These are phyloP conservation scores for Mycena sp. DNA, from an alignment of 1,284 basidiomycete genomes.

Conservation along the genomic window DNA sequence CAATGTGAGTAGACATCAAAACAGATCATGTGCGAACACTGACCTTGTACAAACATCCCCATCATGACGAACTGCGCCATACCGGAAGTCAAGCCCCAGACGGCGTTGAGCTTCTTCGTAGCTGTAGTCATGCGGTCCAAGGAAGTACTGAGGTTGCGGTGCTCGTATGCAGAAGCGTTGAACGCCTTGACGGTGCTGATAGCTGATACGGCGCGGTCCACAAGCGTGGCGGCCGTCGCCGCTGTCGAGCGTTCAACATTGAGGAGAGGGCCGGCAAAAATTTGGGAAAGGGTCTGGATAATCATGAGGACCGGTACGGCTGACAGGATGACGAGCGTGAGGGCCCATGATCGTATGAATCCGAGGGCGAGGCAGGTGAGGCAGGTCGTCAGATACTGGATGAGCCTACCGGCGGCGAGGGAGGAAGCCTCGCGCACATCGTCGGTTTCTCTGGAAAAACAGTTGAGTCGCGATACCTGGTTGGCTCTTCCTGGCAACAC, in stretches of 20 bases:
- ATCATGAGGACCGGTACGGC: slow-evolving; percentile 87
- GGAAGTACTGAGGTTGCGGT: slow-evolving; percentile 55
- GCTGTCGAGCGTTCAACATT: slow-evolving; percentile 73
- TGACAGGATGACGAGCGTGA: slow-evolving; percentile 93
- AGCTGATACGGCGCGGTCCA: slow-evolving; percentile 81
- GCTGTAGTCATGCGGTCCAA: slow-evolving; percentile 57
- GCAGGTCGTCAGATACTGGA: slow-evolving; percentile 86
- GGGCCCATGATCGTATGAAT: slow-evolving; percentile 80
- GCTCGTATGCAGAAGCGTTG: slow-evolving; percentile 82
- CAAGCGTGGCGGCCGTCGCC: slow-evolving; percentile 77
- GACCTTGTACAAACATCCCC: slow-evolving; percentile 91
- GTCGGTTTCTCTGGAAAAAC: slow-evolving; percentile 84
- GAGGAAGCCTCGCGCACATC: slow-evolving; percentile 90
- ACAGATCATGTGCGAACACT: not conserved
- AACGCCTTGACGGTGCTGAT: slow-evolving; percentile 97
- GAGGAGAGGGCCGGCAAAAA: slow-evolving; percentile 73
- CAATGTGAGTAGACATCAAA: not conserved
- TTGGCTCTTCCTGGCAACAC: slow-evolving; percentile 37
- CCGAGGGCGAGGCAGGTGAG: slow-evolving; percentile 85
- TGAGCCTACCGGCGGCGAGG: slow-evolving; percentile 77
- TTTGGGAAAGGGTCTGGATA: slow-evolving; percentile 81
- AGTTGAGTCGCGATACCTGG: not conserved
- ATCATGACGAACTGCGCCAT: slow-evolving; percentile 83
- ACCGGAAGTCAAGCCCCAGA: slow-evolving; percentile 83
- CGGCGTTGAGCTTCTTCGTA: slow-evolving; percentile 65